Evolutionary conservation across 495 filamentous ascomycete species (phyloP).

Genomic region (Neurospora sp.): DNA sequence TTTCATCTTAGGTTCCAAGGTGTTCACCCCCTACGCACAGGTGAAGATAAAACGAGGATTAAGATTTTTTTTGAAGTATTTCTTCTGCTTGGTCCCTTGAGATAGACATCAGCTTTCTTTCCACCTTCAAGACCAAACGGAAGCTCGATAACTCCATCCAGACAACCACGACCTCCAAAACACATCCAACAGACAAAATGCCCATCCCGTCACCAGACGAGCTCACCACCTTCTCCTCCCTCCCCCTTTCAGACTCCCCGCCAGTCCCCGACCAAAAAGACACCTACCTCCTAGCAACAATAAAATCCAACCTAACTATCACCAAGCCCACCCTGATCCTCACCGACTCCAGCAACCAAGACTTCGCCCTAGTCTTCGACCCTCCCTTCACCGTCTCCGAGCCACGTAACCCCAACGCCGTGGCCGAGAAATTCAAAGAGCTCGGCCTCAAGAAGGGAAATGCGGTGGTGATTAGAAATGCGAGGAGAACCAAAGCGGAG

Average conservation of each 20-base stretch:
- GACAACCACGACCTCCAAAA: neutral
- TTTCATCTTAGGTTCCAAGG: neutral
- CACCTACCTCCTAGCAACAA: constrained; percentile 32
- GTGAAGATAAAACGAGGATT: no score
- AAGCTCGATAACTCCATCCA: no score
- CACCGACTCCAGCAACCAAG: constrained; percentile 16
- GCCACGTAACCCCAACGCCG: neutral
- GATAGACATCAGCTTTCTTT: neutral
- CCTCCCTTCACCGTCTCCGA: constrained; percentile 21
- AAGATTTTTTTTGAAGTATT: neutral
- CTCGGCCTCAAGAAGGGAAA: constrained; percentile 22
- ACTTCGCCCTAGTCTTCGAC: constrained; percentile 33
- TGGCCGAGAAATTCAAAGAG: constrained; percentile 9
- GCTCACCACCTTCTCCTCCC: constrained; percentile 12
- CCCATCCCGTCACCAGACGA: constrained; percentile 2
- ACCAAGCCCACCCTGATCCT: constrained; percentile 36
- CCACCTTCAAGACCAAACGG: no score
- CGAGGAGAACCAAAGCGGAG: constrained; percentile 18
- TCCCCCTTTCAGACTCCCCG: neutral
- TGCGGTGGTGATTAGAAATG: constrained; percentile 25
- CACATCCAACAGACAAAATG: neutral
- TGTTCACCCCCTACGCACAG: no score
- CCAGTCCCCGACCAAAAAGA: neutral
- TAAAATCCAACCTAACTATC: constrained; percentile 39
- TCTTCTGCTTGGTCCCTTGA: neutral